phyloP scores from a whole-genome alignment of 768 basidiomycete species.

The Tulasnella calospora region DNA sequence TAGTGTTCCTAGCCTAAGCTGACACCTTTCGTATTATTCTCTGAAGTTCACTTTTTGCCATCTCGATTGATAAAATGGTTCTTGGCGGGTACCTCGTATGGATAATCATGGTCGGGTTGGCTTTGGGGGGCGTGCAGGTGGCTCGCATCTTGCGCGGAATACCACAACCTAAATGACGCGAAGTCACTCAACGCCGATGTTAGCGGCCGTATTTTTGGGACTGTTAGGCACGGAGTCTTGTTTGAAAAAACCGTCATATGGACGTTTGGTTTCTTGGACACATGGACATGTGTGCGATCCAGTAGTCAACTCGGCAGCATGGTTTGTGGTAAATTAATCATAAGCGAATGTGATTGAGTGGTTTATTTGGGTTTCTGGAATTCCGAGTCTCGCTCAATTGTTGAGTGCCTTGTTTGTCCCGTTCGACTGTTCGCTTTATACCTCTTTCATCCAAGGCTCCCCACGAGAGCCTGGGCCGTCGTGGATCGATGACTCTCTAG shows the following conservation, averaged over 20 bases:
- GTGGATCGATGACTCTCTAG: too few species aligned
- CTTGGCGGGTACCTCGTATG: constrained; percentile 1
- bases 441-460: too few species aligned
- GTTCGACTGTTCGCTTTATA: too few species aligned
- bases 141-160: neutral
- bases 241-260: too few species aligned
- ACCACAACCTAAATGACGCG: neutral
- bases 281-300: neutral
- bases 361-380: too few species aligned
- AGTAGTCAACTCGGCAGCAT: too few species aligned
- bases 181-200: neutral
- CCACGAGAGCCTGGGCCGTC: too few species aligned
- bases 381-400: too few species aligned
- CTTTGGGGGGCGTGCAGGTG: neutral
- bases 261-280: neutral
- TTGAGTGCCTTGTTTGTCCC: too few species aligned
- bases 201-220: too few species aligned
- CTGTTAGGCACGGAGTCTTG: too few species aligned
- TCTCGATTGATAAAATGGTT: constrained; percentile 17
- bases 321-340: neutral
- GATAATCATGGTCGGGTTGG: constrained; percentile 20
- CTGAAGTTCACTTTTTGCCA: neutral
- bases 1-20: neutral
- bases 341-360: neutral
- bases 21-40: neutral